Conservation (phyloP, 805 yeast genomes). For the Wickerhamiella sergipiensis region DNA sequence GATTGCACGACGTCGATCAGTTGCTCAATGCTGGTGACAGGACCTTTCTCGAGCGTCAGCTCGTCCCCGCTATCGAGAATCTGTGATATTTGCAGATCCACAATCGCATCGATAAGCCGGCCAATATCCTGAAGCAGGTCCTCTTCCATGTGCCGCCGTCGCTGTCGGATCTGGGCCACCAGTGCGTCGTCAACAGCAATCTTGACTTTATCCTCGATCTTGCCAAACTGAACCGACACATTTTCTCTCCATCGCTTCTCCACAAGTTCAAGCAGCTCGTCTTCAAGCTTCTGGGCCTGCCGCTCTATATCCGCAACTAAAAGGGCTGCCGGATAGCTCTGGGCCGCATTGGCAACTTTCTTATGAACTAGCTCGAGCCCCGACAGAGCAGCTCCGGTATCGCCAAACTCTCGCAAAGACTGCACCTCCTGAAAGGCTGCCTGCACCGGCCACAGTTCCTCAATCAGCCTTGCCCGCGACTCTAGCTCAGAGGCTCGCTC, state of each 20-base stretch:
- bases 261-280: not conserved
- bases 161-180: not conserved
- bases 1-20: constrained; percentile 5
- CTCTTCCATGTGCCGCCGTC: not conserved
- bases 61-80: not conserved
- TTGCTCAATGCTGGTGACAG: not conserved
- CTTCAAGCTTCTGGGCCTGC: not conserved
- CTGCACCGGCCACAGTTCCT: constrained; percentile 5
- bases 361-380: not conserved
- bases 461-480: not conserved
- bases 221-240: not conserved
- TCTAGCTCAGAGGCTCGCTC: not conserved
- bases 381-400: not conserved
- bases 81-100: not conserved
- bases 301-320: constrained; percentile 1
- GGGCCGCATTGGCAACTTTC: not conserved
- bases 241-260: not conserved
- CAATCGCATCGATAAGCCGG: not conserved
- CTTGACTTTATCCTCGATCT: not conserved
- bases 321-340: not conserved
- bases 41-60: not conserved
- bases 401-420: constrained; percentile 1
- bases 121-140: not conserved
- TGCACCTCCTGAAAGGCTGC: constrained; percentile 5
- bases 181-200: not conserved